Conservation (phyloP, 1,139 yeast genomes). For the Pneumocystis canis region DNA sequence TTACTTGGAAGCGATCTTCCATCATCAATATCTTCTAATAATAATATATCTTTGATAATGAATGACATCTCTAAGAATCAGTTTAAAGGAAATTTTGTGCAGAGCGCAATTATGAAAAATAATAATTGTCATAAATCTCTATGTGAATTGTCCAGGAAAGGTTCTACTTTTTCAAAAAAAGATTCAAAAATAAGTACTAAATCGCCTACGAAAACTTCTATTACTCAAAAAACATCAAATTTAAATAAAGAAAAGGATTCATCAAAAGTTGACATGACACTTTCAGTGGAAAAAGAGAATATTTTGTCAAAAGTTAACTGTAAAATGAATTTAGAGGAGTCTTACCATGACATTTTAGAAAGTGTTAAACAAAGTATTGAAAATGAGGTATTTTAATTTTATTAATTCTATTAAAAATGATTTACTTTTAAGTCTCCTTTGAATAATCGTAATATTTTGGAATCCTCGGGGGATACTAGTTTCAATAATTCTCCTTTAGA, state of each 20-base stretch:
- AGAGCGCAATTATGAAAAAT: neutral
- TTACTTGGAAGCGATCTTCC: neutral
- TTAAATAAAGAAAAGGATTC: neutral
- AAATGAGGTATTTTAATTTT: neutral
- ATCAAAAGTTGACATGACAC: neutral
- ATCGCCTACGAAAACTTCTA: neutral
- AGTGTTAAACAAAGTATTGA: neutral
- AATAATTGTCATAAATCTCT: neutral
- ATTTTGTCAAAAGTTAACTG: neutral
- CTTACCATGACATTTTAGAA: neutral
- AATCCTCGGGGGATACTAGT: neutral
- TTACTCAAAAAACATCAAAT: neutral
- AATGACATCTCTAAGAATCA: neutral
- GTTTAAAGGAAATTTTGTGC: neutral
- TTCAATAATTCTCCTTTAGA: neutral
- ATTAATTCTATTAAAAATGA: neutral
- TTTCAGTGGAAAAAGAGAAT: neutral
- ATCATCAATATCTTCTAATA: neutral
- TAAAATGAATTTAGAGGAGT: neutral
- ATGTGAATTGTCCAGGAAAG: neutral
- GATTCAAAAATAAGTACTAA: neutral
- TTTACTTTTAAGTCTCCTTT: neutral
- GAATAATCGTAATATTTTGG: neutral
- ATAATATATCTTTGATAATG: neutral
- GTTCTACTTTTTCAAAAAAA: neutral